These are phyloP conservation scores for Arthrobotrys sinensis DNA, from an alignment of 2,329 filamentous ascomycete genomes.

Conservation along the genomic window DNA sequence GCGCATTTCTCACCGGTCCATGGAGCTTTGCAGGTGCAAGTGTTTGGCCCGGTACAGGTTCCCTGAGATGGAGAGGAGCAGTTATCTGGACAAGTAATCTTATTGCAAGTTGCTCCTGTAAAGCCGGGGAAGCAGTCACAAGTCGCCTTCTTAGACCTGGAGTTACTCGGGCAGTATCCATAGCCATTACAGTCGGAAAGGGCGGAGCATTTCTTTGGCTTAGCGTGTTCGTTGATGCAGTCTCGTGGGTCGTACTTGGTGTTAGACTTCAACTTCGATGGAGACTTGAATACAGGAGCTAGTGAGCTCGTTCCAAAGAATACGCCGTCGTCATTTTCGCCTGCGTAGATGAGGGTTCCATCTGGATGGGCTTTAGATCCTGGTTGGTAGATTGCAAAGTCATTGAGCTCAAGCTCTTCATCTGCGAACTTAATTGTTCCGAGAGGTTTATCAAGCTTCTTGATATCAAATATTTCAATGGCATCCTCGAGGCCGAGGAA, in stretches of 20 bases:
- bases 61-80: slow-evolving; percentile 68
- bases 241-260: slow-evolving; percentile 68
- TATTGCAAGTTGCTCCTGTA: slow-evolving; percentile 66
- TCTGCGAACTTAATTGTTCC: slow-evolving; percentile 68
- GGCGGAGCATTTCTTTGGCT: slow-evolving; percentile 35
- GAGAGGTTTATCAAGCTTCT: slow-evolving; percentile 65
- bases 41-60: slow-evolving; percentile 68
- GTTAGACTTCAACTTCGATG: slow-evolving; percentile 67
- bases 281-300: slow-evolving; percentile 65
- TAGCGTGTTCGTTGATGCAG: slow-evolving; percentile 35
- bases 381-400: slow-evolving; percentile 68
- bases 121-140: slow-evolving; percentile 70
- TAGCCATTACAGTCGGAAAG: slow-evolving; percentile 66
- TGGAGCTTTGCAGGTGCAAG: slow-evolving; percentile 68
- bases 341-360: slow-evolving; percentile 68
- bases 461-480: slow-evolving; percentile 68
- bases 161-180: slow-evolving; percentile 67
- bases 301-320: slow-evolving; percentile 69
- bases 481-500: slow-evolving; percentile 68
- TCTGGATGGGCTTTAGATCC: slow-evolving; percentile 66
- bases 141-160: slow-evolving; percentile 49
- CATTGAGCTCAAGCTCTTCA: slow-evolving; percentile 69
- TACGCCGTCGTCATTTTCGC: slow-evolving; percentile 68
- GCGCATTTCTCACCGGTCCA: slow-evolving; percentile 71
- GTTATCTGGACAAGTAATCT: slow-evolving; percentile 68